Conservation (phyloP, 2,329 filamentous ascomycete species). For the Daldinia sp. region DNA sequence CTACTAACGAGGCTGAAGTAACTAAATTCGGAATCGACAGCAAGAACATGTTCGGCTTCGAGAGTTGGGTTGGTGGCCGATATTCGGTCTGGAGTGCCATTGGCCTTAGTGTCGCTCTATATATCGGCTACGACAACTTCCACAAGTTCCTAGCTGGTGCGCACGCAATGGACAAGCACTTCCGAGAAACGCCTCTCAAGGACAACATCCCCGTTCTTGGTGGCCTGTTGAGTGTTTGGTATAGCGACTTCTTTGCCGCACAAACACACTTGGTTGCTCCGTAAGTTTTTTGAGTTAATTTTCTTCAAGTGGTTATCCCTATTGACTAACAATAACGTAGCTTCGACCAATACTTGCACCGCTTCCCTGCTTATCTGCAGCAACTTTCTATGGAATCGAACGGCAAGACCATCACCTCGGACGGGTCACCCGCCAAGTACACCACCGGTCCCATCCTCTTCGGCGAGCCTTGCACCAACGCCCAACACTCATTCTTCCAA, state of each 20-base stretch:
- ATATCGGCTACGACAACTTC: constrained; percentile 98
- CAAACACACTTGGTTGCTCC: constrained; percentile 98
- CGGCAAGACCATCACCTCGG: constrained; percentile 94
- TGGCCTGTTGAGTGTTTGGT: constrained; percentile 96
- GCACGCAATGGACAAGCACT: constrained; percentile 99
- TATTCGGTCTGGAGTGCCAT: constrained; percentile 99
- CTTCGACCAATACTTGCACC: constrained; percentile 99
- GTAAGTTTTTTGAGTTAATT: constrained; percentile 63
- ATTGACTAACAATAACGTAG: constrained; percentile 55
- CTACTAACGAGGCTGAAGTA: constrained; percentile 94
- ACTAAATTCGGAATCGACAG: constrained; percentile 98
- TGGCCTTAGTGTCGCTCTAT: constrained; percentile 91
- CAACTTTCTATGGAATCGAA: constrained; percentile 99
- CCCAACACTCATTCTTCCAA: constrained; percentile 99
- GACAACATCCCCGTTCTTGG: constrained; percentile 95
- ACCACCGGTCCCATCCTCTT: constrained; percentile 96
- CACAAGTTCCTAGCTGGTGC: constrained; percentile 94
- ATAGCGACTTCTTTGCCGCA: constrained; percentile 98
- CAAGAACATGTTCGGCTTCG: constrained; percentile 99
- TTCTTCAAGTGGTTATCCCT: neutral
- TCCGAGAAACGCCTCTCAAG: constrained; percentile 88
- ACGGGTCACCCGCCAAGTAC: constrained; percentile 92
- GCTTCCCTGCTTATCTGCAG: constrained; percentile 98
- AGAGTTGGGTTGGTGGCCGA: constrained; percentile 97
- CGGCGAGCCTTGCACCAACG: constrained; percentile 98